phyloP scores from a whole-genome alignment of 176 grass and related monocot genomes.

The Oryza glumipatula region DNA sequence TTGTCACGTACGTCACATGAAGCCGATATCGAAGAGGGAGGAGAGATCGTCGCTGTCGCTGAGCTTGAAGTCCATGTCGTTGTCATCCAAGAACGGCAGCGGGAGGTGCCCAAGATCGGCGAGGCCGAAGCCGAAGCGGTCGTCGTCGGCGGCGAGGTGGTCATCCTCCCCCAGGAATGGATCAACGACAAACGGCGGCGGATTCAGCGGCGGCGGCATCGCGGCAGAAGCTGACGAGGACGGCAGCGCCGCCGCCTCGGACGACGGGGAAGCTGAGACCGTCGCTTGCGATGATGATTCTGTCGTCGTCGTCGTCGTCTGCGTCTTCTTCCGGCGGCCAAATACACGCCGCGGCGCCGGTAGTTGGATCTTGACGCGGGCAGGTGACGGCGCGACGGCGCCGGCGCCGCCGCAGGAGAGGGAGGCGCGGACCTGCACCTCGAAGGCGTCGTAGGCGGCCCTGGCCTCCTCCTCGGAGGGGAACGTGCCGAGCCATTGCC shows the following conservation, averaged over 20 bases:
- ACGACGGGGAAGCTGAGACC: background rate
- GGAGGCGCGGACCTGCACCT: background rate
- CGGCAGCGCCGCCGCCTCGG: background rate
- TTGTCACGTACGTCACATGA: slow-evolving; percentile 4
- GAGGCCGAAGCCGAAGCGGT: slow-evolving; percentile 4
- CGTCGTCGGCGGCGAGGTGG: background rate
- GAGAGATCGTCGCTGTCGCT: background rate
- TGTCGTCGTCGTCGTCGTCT: background rate
- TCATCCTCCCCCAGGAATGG: slow-evolving; percentile 1
- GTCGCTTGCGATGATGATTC: too few relatives aligned
- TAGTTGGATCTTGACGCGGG: background rate
- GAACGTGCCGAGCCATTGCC: slow-evolving; percentile 52
- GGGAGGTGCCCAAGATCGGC: slow-evolving; percentile 30
- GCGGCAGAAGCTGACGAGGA: background rate
- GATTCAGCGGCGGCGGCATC: too few relatives aligned
- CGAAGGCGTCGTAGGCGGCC: slow-evolving; percentile 41
- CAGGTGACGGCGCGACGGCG: background rate
- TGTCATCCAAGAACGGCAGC: slow-evolving; percentile 6
- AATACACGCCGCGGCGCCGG: too few relatives aligned
- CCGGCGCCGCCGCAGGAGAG: too few relatives aligned
- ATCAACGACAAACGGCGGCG: background rate
- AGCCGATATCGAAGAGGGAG: background rate
- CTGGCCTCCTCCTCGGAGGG: slow-evolving; percentile 33
- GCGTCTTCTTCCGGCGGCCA: background rate
- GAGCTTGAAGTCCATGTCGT: background rate